A percentile compares a stretch with the other conserved stretches of the same genome.
These are phyloP conservation scores for Wickerhamomyces queroliae DNA, from an alignment of 805 yeast genomes.

Conservation along the genomic window DNA sequence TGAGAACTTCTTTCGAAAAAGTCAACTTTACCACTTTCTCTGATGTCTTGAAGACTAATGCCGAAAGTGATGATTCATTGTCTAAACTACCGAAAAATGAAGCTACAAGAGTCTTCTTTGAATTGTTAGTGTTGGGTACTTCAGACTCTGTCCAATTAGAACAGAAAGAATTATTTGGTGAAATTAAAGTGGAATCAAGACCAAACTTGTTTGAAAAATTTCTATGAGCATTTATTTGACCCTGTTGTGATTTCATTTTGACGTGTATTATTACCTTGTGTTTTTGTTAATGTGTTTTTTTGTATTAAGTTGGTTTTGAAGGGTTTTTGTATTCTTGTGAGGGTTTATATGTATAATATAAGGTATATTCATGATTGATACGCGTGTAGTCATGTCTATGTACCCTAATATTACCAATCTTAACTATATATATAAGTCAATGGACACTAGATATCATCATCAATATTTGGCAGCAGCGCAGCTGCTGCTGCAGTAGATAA, in stretches of 20 bases:
- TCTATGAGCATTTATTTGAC: neutral
- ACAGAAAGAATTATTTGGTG: slow-evolving; percentile 58
- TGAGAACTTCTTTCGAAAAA: slow-evolving; percentile 29
- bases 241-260: neutral
- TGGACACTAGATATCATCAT: too few species aligned
- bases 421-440: too few species aligned
- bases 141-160: slow-evolving; percentile 59
- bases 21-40: slow-evolving; percentile 26
- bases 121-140: slow-evolving; percentile 75
- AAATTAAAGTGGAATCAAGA: slow-evolving; percentile 45
- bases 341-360: neutral
- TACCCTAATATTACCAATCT: too few species aligned
- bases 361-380: too few species aligned
- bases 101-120: slow-evolving; percentile 74
- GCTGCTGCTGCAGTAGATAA: too few species aligned
- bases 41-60: slow-evolving; percentile 30
- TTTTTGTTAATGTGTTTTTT: neutral
- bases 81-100: slow-evolving; percentile 41
- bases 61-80: slow-evolving; percentile 20
- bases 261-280: neutral
- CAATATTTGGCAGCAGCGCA: too few species aligned
- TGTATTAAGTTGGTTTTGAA: too few species aligned
- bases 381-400: too few species aligned
- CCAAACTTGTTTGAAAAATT: slow-evolving; percentile 30
- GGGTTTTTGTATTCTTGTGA: neutral